A percentile compares a stretch with the other conserved stretches of the same genome.
phyloP scores from a whole-genome alignment of 805 yeast genomes.

The Dipodascus albidus region DNA sequence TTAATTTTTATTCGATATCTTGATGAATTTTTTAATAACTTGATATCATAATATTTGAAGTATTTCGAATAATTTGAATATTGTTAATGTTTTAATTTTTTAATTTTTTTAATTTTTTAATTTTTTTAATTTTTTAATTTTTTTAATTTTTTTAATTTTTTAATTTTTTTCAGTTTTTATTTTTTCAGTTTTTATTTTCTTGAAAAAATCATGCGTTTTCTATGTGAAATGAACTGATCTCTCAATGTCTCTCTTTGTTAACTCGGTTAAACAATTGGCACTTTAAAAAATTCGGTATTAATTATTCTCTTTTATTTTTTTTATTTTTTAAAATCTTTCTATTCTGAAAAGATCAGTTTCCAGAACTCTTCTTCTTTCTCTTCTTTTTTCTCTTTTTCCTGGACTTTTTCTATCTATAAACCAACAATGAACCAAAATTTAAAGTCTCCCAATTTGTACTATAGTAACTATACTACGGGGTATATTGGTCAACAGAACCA shows the following conservation, averaged over 20 bases:
- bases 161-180: too few relatives aligned
- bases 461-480: neutral
- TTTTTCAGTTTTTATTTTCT: too few relatives aligned
- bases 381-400: neutral
- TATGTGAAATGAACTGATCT: constrained; percentile 1
- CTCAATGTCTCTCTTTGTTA: neutral
- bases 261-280: neutral
- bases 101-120: too few relatives aligned
- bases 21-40: too few relatives aligned
- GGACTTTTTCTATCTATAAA: neutral
- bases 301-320: neutral
- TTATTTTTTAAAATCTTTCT: neutral
- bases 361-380: neutral
- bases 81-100: too few relatives aligned
- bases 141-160: too few relatives aligned
- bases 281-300: neutral
- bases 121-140: too few relatives aligned
- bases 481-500: neutral
- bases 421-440: neutral
- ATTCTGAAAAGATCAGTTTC: neutral
- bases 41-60: too few relatives aligned
- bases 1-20: too few relatives aligned
- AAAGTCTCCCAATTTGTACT: neutral
- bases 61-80: neutral
- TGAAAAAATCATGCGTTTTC: neutral